Conservation (phyloP, 2,329 filamentous ascomycete species). For the Colletotrichum godetiae region DNA sequence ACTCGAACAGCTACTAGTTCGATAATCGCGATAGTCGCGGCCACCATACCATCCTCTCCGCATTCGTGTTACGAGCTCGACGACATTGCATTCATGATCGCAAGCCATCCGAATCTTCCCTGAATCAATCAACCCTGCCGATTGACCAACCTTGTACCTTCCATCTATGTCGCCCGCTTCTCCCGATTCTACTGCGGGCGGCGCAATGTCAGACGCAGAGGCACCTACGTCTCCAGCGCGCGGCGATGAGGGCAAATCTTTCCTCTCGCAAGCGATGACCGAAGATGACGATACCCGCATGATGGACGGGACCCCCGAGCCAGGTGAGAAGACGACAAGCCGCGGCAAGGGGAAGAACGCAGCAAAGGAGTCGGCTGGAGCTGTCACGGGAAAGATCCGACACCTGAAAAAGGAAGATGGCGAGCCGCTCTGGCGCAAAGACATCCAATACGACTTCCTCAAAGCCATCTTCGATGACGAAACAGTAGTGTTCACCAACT, state of each 20-base stretch:
- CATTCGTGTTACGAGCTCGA: slow-evolving; percentile 18
- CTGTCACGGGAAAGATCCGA: slow-evolving; percentile 75
- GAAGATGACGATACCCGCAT: slow-evolving; percentile 57
- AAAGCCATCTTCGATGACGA: slow-evolving; percentile 83
- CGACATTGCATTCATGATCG: slow-evolving; percentile 17
- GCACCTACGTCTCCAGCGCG: slow-evolving; percentile 57
- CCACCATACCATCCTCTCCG: not conserved
- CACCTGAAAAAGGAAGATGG: slow-evolving; percentile 92
- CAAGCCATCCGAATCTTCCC: slow-evolving; percentile 18
- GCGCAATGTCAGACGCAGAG: slow-evolving; percentile 58
- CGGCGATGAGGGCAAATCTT: slow-evolving; percentile 55
- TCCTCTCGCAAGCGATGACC: slow-evolving; percentile 55
- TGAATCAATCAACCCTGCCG: slow-evolving; percentile 15
- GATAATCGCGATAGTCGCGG: slow-evolving; percentile 15
- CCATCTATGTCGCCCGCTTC: slow-evolving; percentile 50
- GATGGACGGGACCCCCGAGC: slow-evolving; percentile 56
- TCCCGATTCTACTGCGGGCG: slow-evolving; percentile 48
- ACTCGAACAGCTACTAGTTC: slow-evolving; percentile 1
- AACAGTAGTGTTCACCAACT: slow-evolving; percentile 85
- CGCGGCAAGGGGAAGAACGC: slow-evolving; percentile 49
- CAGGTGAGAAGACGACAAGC: slow-evolving; percentile 49
- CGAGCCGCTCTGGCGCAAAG: slow-evolving; percentile 85
- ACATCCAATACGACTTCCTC: slow-evolving; percentile 91
- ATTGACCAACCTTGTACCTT: slow-evolving; percentile 20
- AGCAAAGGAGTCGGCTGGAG: slow-evolving; percentile 50